These are phyloP conservation scores for Remersonia thermophila DNA, from an alignment of 2,329 filamentous ascomycete species.

Conservation along the genomic window DNA sequence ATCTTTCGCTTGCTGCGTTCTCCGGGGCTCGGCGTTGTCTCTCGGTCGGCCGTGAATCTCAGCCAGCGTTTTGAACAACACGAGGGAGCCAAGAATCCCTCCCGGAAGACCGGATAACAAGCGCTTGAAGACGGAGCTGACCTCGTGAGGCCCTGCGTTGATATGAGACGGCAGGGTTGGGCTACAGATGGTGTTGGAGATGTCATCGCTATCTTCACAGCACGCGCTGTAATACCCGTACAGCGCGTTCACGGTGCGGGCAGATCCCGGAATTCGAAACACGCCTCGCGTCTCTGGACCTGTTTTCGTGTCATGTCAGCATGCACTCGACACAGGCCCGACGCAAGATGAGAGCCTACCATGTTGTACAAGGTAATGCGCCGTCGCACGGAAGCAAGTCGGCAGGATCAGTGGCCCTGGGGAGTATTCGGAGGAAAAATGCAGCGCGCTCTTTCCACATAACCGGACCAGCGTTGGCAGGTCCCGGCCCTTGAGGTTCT, in stretches of 20 bases:
- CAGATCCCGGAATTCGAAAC: slow-evolving; percentile 51
- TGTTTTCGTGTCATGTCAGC: slow-evolving; percentile 14
- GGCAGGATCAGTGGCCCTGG: slow-evolving; percentile 46
- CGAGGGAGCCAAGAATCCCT: slow-evolving; percentile 51
- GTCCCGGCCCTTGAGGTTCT: slow-evolving; percentile 36
- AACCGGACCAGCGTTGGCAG: slow-evolving; percentile 49
- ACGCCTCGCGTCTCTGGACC: slow-evolving; percentile 41
- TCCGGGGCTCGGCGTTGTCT: slow-evolving; percentile 36
- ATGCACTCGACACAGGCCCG: not conserved
- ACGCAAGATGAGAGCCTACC: slow-evolving; percentile 27
- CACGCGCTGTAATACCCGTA: slow-evolving; percentile 52
- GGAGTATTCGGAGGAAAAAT: slow-evolving; percentile 47
- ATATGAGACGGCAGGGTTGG: slow-evolving; percentile 50
- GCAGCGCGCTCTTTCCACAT: slow-evolving; percentile 49
- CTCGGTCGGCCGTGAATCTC: slow-evolving; percentile 46
- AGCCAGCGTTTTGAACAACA: slow-evolving; percentile 49
- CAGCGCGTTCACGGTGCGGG: slow-evolving; percentile 41
- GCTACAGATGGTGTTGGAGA: slow-evolving; percentile 46
- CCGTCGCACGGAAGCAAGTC: slow-evolving; percentile 53
- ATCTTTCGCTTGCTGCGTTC: slow-evolving; percentile 42
- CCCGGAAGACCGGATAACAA: slow-evolving; percentile 52
- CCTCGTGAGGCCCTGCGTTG: slow-evolving; percentile 47
- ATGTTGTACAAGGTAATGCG: slow-evolving; percentile 50
- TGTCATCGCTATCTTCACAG: slow-evolving; percentile 30
- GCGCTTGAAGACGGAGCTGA: slow-evolving; percentile 55